A percentile compares a stretch with the other conserved stretches of the same genome.
Evolutionary conservation across 441 rosid genomes (phyloP).

Genomic region (Brassica balearica): DNA sequence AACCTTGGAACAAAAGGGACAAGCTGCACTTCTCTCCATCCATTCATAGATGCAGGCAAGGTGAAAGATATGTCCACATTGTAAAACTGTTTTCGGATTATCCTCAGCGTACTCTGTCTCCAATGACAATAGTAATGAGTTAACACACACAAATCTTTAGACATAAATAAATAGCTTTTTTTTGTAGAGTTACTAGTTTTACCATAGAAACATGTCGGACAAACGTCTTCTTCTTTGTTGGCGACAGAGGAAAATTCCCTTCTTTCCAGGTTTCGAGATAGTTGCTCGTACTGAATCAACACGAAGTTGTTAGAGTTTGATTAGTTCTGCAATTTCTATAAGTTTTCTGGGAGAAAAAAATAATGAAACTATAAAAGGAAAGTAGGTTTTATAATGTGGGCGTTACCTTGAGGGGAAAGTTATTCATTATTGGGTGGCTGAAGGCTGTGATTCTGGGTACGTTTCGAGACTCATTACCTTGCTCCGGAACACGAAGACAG

Average conservation of each 20-base stretch:
- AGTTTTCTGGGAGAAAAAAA: not conserved
- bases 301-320: conserved; percentile 5
- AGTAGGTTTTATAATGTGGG: conserved; percentile 25
- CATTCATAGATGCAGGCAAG: conserved; percentile 67
- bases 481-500: conserved; percentile 28
- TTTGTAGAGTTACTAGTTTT: conserved; percentile 16
- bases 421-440: conserved; percentile 20
- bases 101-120: conserved; percentile 53
- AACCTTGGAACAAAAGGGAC: conserved; percentile 68
- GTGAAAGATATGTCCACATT: conserved; percentile 61
- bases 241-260: not conserved
- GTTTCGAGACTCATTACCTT: conserved; percentile 1
- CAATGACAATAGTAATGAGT: conserved; percentile 11
- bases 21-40: conserved; percentile 63
- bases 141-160: conserved; percentile 5
- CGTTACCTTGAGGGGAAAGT: conserved; percentile 36
- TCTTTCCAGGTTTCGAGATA: conserved; percentile 25
- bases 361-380: not conserved
- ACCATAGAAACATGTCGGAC: conserved; percentile 69
- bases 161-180: not conserved
- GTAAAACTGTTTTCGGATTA: conserved; percentile 53
- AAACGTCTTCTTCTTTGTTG: conserved; percentile 51
- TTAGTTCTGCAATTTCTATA: not conserved
- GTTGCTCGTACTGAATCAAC: conserved; percentile 19
- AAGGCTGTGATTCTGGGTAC: conserved; percentile 14